Base-by-base conservation (phyloP, 768 basidiomycete genomes). In the Podaxis sp. region DNA sequence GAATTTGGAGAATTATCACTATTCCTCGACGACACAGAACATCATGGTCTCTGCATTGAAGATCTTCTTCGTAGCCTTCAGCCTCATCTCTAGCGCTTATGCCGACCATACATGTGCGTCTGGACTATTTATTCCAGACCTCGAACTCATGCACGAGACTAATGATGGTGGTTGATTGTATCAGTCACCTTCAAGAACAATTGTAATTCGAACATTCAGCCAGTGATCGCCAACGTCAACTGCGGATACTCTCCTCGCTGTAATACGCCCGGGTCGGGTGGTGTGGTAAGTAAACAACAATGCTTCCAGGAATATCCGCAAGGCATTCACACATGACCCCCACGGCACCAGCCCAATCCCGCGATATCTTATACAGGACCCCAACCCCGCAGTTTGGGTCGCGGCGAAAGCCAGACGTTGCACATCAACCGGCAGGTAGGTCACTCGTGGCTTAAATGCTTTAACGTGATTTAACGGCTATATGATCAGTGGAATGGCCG, bases 221-320 rank as follows among this genome's bases (percentile, higher is more conserved):
- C 78, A n/a, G 69, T 71, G 38, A 75, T 79, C 54, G 75, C 73
- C 41, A 75, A 79, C 64, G 70, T 69, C 2, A 75, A 75, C 51
- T 79, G 78, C 59, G 78, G 78, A 2, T 80, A 77, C 65, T 78
- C 77, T 13, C 77, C 78, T 28, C 72, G 78, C 26, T 77, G 76
- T 66, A 67, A 63, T 65, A 73, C 71, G 4, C 74, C 76, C 20
- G 74, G 73, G 62, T 75, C 72, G 28, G 76, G 76, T 3, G 74
- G 71, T 15, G 73, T 74, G 38, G 73, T 75, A 59, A 56, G 70
- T 66, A 36, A 26, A 12, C 51, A 38, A 49, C 20, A 33, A 26
- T 48, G 40, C 49, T 20, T 13, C 56, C 22, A 15, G 46, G 33
- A 38, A 22, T 17, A 48, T 6, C 1, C 1, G 10, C 56, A 15